Percentiles rank a stretch among this genome's conserved stretches.
phyloP scores from a whole-genome alignment of 129 eudicot genomes.

The Gnaphalium uliginosum region DNA sequence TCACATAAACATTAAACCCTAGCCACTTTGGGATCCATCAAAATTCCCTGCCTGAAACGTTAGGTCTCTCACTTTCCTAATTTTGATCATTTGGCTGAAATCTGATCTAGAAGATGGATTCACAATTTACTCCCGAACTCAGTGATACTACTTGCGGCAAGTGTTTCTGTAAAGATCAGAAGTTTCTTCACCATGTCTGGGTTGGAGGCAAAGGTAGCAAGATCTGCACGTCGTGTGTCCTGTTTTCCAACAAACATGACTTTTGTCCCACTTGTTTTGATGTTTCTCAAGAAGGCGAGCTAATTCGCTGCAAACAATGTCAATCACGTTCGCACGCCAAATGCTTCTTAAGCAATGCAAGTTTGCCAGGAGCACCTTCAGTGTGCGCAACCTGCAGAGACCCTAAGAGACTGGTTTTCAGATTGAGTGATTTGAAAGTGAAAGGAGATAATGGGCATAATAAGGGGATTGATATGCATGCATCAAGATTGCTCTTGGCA shows the following conservation, averaged over 20 bases:
- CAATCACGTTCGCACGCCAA: background rate
- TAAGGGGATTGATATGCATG: conserved; percentile 12
- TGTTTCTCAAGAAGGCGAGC: background rate
- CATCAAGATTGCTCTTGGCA: conserved; percentile 12
- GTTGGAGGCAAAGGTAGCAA: background rate
- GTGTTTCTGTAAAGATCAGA: conserved; percentile 2
- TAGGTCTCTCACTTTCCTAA: background rate
- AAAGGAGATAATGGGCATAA: background rate
- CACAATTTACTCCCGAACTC: conserved; percentile 6
- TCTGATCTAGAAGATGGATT: conserved; percentile 7
- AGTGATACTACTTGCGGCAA: conserved; percentile 11
- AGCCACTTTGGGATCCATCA: background rate
- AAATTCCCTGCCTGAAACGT: background rate
- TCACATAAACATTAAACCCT: conserved; percentile 22
- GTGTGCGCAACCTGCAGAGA: conserved; percentile 20
- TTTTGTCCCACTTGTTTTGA: conserved; percentile 25
- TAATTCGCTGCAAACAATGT: background rate
- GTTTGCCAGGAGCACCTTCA: background rate
- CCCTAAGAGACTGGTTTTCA: background rate
- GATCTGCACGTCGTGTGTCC: conserved; percentile 25
- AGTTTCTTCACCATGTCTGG: conserved; percentile 24
- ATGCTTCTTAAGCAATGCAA: background rate
- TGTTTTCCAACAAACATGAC: background rate
- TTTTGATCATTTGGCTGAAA: conserved; percentile 2
- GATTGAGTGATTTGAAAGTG: background rate